These are phyloP conservation scores for Nakazawaea peltata DNA, from an alignment of 805 yeast species.

Conservation along the genomic window DNA sequence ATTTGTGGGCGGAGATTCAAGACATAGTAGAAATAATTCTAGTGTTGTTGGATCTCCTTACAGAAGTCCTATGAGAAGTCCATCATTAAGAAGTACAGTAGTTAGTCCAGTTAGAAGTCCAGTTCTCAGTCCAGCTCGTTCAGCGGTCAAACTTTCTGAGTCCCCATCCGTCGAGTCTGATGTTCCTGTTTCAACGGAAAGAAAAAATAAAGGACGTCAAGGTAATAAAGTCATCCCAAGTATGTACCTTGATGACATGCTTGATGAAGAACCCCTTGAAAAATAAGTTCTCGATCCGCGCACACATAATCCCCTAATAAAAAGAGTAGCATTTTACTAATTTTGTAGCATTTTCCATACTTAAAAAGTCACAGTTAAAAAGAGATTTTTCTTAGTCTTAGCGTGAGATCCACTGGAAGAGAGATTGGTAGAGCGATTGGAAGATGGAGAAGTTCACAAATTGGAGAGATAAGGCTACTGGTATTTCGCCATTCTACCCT, in stretches of 20 bases:
- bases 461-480: conserved; percentile 88
- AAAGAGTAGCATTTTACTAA: too few relatives aligned
- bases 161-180: neutral
- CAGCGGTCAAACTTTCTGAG: too few relatives aligned
- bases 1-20: neutral
- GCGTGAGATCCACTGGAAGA: too few relatives aligned
- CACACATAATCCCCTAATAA: too few relatives aligned
- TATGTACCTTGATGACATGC: conserved; percentile 7
- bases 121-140: too few relatives aligned
- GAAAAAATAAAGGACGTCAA: conserved; percentile 2
- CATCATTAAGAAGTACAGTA: too few relatives aligned
- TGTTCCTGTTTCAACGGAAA: neutral
- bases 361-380: too few relatives aligned
- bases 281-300: neutral
- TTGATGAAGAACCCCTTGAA: conserved; percentile 1
- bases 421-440: too few relatives aligned
- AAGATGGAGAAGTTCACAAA: conserved; percentile 81
- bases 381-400: too few relatives aligned
- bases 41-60: neutral
- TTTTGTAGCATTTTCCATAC: too few relatives aligned
- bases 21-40: neutral
- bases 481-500: conserved; percentile 75
- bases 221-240: conserved; percentile 8
- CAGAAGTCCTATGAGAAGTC: too few relatives aligned
- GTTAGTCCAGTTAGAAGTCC: too few relatives aligned